Evolutionary conservation across 345 rosid species (phyloP).

Genomic region (Stellera chamaejasme): DNA sequence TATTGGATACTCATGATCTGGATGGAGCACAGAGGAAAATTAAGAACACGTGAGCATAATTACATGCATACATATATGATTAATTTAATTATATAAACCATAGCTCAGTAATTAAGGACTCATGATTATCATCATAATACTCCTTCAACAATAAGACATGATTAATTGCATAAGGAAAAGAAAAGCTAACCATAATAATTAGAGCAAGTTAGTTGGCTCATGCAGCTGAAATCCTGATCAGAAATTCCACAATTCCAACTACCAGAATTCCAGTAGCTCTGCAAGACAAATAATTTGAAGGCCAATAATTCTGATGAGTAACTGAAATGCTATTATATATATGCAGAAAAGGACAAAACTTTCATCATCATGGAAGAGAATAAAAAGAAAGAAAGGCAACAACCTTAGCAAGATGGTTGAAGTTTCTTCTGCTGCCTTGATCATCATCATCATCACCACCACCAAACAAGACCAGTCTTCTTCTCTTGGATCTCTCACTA

Average conservation of each 20-base stretch:
- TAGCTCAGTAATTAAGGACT: no score
- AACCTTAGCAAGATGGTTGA: constrained; percentile 23
- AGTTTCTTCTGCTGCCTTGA: neutral
- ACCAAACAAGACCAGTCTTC: constrained; percentile 35
- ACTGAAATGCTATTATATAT: neutral
- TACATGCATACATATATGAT: neutral
- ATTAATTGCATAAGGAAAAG: neutral
- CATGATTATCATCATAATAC: neutral
- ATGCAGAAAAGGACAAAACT: neutral
- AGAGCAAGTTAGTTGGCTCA: constrained; percentile 24
- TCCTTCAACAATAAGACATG: neutral
- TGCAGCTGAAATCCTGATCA: constrained; percentile 47
- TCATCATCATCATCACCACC: constrained; percentile 18
- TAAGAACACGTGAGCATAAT: neutral
- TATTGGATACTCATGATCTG: constrained; percentile 28
- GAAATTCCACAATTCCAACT: constrained; percentile 39
- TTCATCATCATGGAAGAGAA: neutral
- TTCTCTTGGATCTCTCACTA: constrained; percentile 55
- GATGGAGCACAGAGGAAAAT: constrained; percentile 1
- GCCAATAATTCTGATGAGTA: neutral
- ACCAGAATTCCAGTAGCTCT: constrained; percentile 45
- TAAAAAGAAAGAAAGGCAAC: neutral
- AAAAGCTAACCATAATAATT: constrained; percentile 12
- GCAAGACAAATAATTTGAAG: constrained; percentile 7
- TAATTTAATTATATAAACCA: no score